Base-by-base conservation (phyloP, 331 rosid species). In the Telfairia occidentalis region DNA sequence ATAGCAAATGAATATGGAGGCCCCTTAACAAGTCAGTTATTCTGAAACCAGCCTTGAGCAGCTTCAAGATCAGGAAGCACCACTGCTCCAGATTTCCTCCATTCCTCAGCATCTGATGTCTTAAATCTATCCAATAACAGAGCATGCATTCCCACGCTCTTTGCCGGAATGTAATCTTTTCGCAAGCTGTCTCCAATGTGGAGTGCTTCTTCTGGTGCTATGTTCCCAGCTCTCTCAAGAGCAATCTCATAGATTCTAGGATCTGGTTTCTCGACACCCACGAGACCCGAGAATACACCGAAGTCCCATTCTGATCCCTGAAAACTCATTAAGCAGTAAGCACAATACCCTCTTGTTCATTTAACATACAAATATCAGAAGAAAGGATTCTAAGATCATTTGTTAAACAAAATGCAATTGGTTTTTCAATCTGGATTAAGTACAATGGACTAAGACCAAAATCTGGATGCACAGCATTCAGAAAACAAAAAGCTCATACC, bases 301-400 rank as follows among this genome's bases (percentile, higher is more conserved):
- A 94, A 94, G 85, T 94, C 97, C 97, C 98, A 94, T 76, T 94
- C 96, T 32, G 88, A 82, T 83, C 96, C 97, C 98, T 94, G 92
- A 79, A 79, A 64, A 81, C 35, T 81, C 32, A 71, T 12, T 3
- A 74, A 4, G 64, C 32, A 71, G 5, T 3, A 74, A 4, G 64
- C 35, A 57, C 9, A 21, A 26, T 57, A 60, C 4, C 12, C 18
- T 11, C 1, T 46, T 46, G 5, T n/a, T n/a, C n/a, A 46, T 10
- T 46, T 46, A 10, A 46, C 12, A 28, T 7, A 32, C 45, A 13
- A 61, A 66, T 37, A 40, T 66, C 73, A 40, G 46, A 35, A 4
- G 45, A 37, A 60, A 60, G 24, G 24, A 61, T 61, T 61, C 45
- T 61, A 61, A 32, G 71, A 63, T 63, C 71, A 34, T 34, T 18